Conservation (phyloP, 2,329 filamentous ascomycete genomes). For the Diaporthe sp. region DNA sequence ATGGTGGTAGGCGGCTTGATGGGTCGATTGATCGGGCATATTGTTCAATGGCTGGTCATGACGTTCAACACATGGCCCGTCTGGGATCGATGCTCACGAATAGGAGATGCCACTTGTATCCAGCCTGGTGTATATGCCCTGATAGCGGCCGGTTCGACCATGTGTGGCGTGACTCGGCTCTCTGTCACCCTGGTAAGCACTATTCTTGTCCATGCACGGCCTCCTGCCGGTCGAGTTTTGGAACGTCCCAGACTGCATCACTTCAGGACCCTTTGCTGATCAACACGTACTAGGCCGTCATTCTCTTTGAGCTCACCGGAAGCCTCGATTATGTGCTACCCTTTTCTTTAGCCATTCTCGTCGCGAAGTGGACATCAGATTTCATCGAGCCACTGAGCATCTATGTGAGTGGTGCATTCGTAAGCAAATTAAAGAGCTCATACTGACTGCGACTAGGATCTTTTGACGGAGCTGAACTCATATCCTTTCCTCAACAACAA, state of each 20-base stretch:
- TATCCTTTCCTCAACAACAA: conserved; percentile 99
- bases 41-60: conserved; percentile 85
- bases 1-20: conserved; percentile 98
- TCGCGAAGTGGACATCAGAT: conserved; percentile 98
- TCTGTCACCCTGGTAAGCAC: conserved; percentile 79
- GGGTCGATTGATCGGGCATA: conserved; percentile 88
- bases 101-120: conserved; percentile 84
- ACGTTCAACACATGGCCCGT: conserved; percentile 78
- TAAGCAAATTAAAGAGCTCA: not conserved
- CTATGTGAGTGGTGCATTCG: conserved; percentile 70
- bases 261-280: no score
- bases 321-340: conserved; percentile 95
- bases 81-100: conserved; percentile 80
- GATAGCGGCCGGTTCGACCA: conserved; percentile 94
- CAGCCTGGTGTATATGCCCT: conserved; percentile 97
- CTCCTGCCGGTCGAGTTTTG: no score
- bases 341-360: conserved; percentile 91
- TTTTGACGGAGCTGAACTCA: conserved; percentile 95
- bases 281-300: conserved; percentile 72
- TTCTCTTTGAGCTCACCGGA: conserved; percentile 95
- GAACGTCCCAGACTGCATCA: no score
- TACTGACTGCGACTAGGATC: conserved; percentile 68
- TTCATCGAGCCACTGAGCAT: conserved; percentile 95
- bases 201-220: no score
- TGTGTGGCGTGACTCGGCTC: conserved; percentile 95